phyloP scores from a whole-genome alignment of 495 filamentous ascomycete genomes.

The Staphylotrichum tortipilum region DNA sequence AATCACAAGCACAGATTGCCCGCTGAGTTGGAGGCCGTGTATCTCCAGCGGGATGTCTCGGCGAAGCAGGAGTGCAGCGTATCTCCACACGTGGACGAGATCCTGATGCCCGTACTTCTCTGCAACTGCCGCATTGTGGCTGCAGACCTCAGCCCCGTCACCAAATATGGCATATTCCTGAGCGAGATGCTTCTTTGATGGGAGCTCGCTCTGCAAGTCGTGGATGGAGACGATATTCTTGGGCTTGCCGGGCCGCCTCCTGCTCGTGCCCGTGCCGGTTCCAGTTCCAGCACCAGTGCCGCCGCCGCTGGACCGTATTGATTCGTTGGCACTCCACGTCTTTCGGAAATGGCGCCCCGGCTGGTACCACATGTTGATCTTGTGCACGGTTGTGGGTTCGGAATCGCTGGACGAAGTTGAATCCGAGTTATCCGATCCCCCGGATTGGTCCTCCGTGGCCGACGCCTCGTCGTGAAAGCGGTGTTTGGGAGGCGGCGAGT shows the following conservation, averaged over 20 bases:
- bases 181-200: slow-evolving; percentile 68
- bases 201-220: slow-evolving; percentile 56
- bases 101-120: slow-evolving; percentile 63
- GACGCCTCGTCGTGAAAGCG: slow-evolving; percentile 46
- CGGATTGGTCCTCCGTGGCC: slow-evolving; percentile 37
- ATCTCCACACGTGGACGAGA: slow-evolving; percentile 74
- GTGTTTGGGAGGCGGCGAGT: slow-evolving; percentile 39
- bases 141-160: slow-evolving; percentile 66
- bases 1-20: slow-evolving; percentile 53
- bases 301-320: slow-evolving; percentile 41
- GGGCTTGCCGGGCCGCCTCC: slow-evolving; percentile 33
- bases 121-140: slow-evolving; percentile 72
- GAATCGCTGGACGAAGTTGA: slow-evolving; percentile 62
- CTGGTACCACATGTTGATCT: slow-evolving; percentile 38
- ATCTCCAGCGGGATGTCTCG: slow-evolving; percentile 64
- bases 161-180: slow-evolving; percentile 77
- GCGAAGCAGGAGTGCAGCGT: slow-evolving; percentile 66
- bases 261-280: slow-evolving; percentile 43
- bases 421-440: slow-evolving; percentile 55
- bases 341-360: slow-evolving; percentile 37
- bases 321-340: slow-evolving; percentile 39
- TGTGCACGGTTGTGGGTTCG: slow-evolving; percentile 54
- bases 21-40: slow-evolving; percentile 33
- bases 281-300: slow-evolving; percentile 45
- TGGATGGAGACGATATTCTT: slow-evolving; percentile 61